Evolutionary conservation across 768 basidiomycete species (phyloP), one percentile per base, ranked within the genome.

Genomic region (Nidularia pulvinata): DNA sequence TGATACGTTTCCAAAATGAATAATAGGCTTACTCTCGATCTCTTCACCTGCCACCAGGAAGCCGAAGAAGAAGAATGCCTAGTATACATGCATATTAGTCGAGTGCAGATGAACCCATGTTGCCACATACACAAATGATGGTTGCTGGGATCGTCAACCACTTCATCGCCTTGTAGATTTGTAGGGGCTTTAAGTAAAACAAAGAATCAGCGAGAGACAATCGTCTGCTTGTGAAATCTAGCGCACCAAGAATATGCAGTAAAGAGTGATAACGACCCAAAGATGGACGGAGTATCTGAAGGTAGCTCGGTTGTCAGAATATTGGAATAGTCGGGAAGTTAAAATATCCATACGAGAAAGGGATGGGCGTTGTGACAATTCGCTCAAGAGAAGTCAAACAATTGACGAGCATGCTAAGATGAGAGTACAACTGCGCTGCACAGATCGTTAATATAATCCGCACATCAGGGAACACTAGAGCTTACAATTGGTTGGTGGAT

Each of bases 21-120:
- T 49, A 49, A 25, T 16, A n/a, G 34, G 71, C 83, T 60, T 55
- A 87, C 86, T 86, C 67, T 88, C 86, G 52, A 89, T 88, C 67
- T 88, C 87, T 66, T 88, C 86, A 44, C 86, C 86, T 32, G 86
- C 85, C 47, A 84, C 85, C 54, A 89, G 65, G 71, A 88, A 89
- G 6, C 87, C 87, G 62, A 87, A 88, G 74, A 86, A 89, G 53
- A 86, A 75, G 65, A 89, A 88, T 59, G 77, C 76, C 81, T 30
- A 30, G 25, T 86, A 60, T 7, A 60, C 37, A 44, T 14, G 13
- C 37, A 51, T 50, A 37, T 48, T 35, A 2, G 25, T n/a, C 30
- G 22, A 36, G 25, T 30, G 25, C 25, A 30, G 25, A 30, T 30
- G 25, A 30, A 30, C 5, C 33, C 5, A 49, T 16, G 14, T 5